phyloP scores from a whole-genome alignment of 73 alveolate species.

The Halteria grandinella region DNA sequence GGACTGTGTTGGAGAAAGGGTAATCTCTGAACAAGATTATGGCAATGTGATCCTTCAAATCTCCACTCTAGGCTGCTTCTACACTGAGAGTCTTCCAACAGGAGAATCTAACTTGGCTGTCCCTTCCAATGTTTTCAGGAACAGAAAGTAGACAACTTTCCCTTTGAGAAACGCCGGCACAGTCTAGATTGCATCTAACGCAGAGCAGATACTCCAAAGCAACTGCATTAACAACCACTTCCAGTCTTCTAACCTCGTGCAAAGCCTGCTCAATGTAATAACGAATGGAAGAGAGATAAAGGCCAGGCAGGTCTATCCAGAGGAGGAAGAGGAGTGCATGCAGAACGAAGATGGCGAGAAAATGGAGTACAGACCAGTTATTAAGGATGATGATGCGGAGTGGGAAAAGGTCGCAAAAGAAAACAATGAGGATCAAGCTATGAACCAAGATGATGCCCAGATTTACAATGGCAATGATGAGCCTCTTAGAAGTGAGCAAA shows the following conservation, averaged over 20 bases:
- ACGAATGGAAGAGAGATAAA: not conserved
- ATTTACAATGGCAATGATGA: constrained; percentile 2
- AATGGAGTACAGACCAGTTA: too few species aligned
- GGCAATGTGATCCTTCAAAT: not conserved
- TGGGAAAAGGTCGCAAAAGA: constrained; percentile 32
- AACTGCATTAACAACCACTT: constrained; percentile 16
- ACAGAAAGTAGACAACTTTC: not conserved
- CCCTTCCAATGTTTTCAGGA: constrained; percentile 19
- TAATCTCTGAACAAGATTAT: not conserved
- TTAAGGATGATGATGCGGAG: constrained; percentile 23
- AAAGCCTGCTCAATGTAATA: not conserved
- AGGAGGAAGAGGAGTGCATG: too few species aligned
- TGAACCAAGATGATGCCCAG: constrained; percentile 26
- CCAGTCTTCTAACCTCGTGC: not conserved
- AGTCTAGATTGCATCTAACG: not conserved
- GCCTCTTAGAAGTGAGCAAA: too few species aligned
- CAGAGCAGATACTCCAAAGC: constrained; percentile 25
- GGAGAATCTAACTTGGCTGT: constrained; percentile 2
- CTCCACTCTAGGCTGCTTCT: not conserved
- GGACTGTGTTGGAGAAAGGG: constrained; percentile 13
- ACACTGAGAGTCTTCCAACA: constrained; percentile 29
- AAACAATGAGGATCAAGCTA: constrained; percentile 1
- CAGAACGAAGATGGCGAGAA: too few species aligned
- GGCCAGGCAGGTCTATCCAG: not conserved
- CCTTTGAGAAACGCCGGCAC: not conserved